Evolutionary conservation across 495 filamentous ascomycete species (phyloP), one percentile per base, ranked within the genome.

Genomic region (Extremus antarcticus): DNA sequence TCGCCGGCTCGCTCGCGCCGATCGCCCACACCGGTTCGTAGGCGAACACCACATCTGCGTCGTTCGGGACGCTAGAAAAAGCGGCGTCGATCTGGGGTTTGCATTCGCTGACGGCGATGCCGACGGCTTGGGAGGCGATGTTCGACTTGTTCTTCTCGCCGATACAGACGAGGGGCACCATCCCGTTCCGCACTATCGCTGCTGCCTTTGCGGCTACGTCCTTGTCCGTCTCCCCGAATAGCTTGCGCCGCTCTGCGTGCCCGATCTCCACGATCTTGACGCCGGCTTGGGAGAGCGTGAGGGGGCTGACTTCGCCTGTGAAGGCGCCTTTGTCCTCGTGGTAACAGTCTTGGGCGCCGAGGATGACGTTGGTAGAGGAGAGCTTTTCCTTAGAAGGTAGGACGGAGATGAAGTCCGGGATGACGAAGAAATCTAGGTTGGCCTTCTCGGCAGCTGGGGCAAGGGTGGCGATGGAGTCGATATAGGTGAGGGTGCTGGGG

Each of bases 21-120:
- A 94, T 94, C 0, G 87, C 88, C 88, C 88, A 94, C 0, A 91
- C 86, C 11, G 88, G 88, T 72, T 94, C 88, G 65, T 94, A 94
- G 2, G 87, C 88, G 39, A 92, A 75, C 15, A 90, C 80, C 19
- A 91, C 77, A n/a, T 88, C 79, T 1, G 76, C 76, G 10, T 80
- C 72, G 1, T 63, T 68, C 0, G 78, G 74, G 21, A 90, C 69
- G 0, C 73, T 77, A 15, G 68, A 68, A 17, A 92, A 62, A 8
- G 86, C 79, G 1, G 77, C 71, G 20, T 72, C 71, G 15, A 92
- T 74, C 56, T 90, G 85, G 17, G 70, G 66, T 25, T 70, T 70
- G 54, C 85, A 87, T 66, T 90, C 86, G 3, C 71, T 54, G 0
- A 84, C 74, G 0, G 87, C 87, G 20, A 70, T 55, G 0, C 74